Evolutionary conservation across 257 asterid genomes (phyloP).

Genomic region (Plectranthus barbatus): DNA sequence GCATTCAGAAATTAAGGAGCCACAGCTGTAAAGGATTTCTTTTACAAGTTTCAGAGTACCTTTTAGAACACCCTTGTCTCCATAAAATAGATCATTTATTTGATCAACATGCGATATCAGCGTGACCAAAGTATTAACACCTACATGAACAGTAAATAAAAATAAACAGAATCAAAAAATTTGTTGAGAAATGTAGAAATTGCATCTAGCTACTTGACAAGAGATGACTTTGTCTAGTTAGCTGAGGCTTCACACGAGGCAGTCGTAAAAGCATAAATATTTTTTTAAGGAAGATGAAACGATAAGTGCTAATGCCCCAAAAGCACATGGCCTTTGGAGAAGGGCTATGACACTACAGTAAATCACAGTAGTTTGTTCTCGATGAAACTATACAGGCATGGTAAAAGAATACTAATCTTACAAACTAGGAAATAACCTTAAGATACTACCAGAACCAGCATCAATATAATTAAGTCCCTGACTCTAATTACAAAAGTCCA

Average conservation of each 20-base stretch:
- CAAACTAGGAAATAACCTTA: background rate
- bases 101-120: constrained; percentile 71
- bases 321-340: background rate
- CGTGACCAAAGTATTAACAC: constrained; percentile 70
- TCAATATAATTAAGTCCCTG: background rate
- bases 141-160: constrained; percentile 28
- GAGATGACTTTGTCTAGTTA: too few relatives aligned
- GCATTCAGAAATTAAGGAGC: constrained; percentile 14
- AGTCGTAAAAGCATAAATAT: background rate
- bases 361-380: background rate
- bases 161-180: constrained; percentile 1
- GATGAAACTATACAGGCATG: background rate
- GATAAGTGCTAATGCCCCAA: background rate
- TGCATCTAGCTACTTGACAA: background rate
- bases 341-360: background rate
- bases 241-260: background rate
- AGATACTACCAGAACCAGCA: background rate
- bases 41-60: constrained; percentile 37
- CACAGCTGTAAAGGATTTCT: constrained; percentile 10
- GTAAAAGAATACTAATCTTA: background rate
- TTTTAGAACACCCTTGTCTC: constrained; percentile 51
- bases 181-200: background rate
- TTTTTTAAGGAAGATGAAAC: background rate
- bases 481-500: background rate
- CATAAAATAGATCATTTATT: constrained; percentile 42